Base-by-base conservation (phyloP, 352 stramenopile species). In the Globisporangium cylindrosporum region DNA sequence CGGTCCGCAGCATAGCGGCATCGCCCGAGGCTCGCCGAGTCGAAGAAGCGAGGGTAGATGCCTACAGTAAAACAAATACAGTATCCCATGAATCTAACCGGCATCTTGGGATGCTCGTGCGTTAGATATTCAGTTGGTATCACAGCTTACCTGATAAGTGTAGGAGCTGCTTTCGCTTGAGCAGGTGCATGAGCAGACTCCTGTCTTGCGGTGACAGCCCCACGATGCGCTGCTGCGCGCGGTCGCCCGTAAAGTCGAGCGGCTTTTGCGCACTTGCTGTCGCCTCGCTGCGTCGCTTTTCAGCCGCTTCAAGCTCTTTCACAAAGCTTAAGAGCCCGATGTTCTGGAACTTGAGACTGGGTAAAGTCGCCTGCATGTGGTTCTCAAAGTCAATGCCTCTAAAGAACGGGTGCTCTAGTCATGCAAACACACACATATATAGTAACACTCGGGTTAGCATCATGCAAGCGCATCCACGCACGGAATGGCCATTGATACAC, bases 1-100 rank as follows among this genome's bases (percentile, higher is more conserved):
- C 74, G 73, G 38, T 88, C 75, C 5, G 70, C 69, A 0, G 86
- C 88, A 51, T 88, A 90, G 24, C 75, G 63, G 63, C 88, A 94
- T 24, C 88, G 75, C 32, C 88, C 88, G 15, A 41, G 68, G 25
- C 65, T 78, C 6, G 73, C 57, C 1, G 80, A 81, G 12, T 51
- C 65, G 51, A 93, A 95, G 62, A 95, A 95, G 29, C 86, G 79
- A 67, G 76, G 74, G 36, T 93, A 94, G 22, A 94, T 80, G 10
- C 78, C 74, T 46, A 18, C 10, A 46, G 36, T 46, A 12, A 46
- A 46, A 32, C 36, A 43, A 46, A 0, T 15, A 46, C 12, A 46
- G 12, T 9, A 18, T 46, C 9, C 1, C 36, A 46, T 20, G 14
- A 46, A 14, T 18, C 10, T 3, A 41, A 41, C 36, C 36, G 15